Conservation (phyloP, 768 basidiomycete genomes). For the Ephemerocybe angulata region DNA sequence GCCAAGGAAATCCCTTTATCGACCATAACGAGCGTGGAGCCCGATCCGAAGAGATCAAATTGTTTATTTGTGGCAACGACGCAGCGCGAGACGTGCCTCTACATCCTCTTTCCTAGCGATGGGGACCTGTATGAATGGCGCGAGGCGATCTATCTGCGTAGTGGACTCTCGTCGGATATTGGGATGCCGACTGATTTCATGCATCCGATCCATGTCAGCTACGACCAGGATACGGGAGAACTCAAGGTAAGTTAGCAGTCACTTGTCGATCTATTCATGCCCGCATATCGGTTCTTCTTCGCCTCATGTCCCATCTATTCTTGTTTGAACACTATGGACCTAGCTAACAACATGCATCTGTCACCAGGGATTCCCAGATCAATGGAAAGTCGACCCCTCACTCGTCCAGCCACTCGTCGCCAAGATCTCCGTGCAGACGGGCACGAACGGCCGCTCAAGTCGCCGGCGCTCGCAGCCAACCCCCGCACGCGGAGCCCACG, state of each 20-base stretch:
- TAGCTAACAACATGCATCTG: background rate
- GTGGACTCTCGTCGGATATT: conserved; percentile 23
- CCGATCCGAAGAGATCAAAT: conserved; percentile 21
- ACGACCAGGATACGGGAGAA: conserved; percentile 25
- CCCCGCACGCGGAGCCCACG: background rate
- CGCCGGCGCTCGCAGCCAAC: conserved; percentile 8
- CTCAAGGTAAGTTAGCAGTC: conserved; percentile 16
- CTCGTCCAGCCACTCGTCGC: background rate
- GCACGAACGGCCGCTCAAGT: background rate
- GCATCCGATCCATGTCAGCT: conserved; percentile 31
- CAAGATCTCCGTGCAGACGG: conserved; percentile 5
- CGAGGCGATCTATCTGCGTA: conserved; percentile 27
- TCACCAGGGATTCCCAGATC: conserved; percentile 18
- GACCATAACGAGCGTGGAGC: conserved; percentile 22
- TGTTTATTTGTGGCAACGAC: conserved; percentile 20
- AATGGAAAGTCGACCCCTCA: conserved; percentile 13
- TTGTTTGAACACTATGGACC: too few species aligned
- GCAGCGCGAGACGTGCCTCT: conserved; percentile 21
- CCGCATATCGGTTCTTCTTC: background rate
- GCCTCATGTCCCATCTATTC: too few species aligned
- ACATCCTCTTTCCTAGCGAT: conserved; percentile 25
- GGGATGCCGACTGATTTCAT: conserved; percentile 30
- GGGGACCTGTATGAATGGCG: conserved; percentile 29
- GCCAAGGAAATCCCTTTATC: conserved; percentile 21
- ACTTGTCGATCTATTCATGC: too few species aligned